Evolutionary conservation across 139 green algal genomes (phyloP), one percentile per base, ranked within the genome.

Genomic region (Klebsormidium nitens): DNA sequence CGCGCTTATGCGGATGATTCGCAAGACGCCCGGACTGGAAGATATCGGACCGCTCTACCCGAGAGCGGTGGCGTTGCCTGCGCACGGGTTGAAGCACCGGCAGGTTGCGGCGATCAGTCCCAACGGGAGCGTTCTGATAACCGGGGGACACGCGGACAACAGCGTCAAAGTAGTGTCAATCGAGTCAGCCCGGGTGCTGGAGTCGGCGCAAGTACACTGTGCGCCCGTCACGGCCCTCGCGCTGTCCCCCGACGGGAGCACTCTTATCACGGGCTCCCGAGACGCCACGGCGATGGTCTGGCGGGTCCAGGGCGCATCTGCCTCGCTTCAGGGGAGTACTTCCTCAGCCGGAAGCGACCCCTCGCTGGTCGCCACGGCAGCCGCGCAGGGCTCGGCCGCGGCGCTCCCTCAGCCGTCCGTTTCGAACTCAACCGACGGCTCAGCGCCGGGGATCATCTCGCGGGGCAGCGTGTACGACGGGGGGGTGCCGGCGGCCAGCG

Each of bases 261-360:
- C 59, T 4, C 71, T 86, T 19, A 78, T 85, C 14, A 84, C 62
- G 26, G 86, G 86, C 50, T 80, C 66, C 66, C 29, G 59, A 0
- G 85, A 90, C 77, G 83, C 81, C 0, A 87, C 78, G 8, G 31
- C 88, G 17, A 81, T 89, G 26, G 65, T 91, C 14, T 90, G 85
- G 86, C 80, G 38, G 6, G 23, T 76, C 32, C 36, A 69, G 17
- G 14, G 5, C 28, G 36, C 55, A 23, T 19, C 65, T 29, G 36
- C 34, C 4, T 23, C 59, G 59, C 56, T 23, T 31, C 56, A 8
- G 42, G 56, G 23, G 5, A 63, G 56, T 32, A 39, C 31, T 39
- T 29, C 56, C 11, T 31, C 56, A 17, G 31, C 56, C 56, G 56
- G 56, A 28, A 31, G 31, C 26, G 31, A 63, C 26, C 31, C 37